Conservation (phyloP, 768 basidiomycete species). For the Suillus discolor region DNA sequence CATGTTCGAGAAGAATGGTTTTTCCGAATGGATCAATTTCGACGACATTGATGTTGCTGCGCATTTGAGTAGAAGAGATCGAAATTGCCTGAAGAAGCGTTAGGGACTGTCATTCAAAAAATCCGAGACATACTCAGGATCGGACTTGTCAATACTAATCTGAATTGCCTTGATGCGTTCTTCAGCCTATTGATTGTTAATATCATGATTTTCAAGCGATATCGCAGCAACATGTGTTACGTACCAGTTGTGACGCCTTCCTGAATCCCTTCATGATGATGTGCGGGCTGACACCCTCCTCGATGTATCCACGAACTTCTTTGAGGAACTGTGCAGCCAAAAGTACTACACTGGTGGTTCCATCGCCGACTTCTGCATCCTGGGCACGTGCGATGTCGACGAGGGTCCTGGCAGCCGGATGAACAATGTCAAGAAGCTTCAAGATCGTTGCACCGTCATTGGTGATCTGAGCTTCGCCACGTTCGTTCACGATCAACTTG, state of each 20-base stretch:
- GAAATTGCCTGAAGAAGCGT: constrained; percentile 69
- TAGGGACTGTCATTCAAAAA: constrained; percentile 34
- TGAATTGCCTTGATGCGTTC: constrained; percentile 89
- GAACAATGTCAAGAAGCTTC: constrained; percentile 95
- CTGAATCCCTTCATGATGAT: constrained; percentile 98
- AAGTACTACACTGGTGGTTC: constrained; percentile 94
- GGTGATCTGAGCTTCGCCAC: constrained; percentile 97
- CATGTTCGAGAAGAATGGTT: constrained; percentile 99
- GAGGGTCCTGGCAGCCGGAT: constrained; percentile 96
- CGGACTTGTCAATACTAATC: constrained; percentile 83
- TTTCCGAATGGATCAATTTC: constrained; percentile 97
- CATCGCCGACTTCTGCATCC: constrained; percentile 98
- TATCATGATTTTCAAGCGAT: constrained; percentile 14
- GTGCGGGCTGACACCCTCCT: constrained; percentile 97
- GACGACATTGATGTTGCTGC: constrained; percentile 99
- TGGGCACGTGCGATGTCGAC: constrained; percentile 98
- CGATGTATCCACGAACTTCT: constrained; percentile 87
- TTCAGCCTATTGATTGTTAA: constrained; percentile 57
- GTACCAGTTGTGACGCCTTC: constrained; percentile 82
- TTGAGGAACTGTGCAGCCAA: constrained; percentile 94
- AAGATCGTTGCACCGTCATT: constrained; percentile 99
- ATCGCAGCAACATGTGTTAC: constrained; percentile 5
- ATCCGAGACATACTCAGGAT: constrained; percentile 74
- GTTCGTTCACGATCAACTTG: constrained; percentile 91
- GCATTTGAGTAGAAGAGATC: constrained; percentile 91